Base-by-base conservation (phyloP, 2,329 filamentous ascomycete genomes). In the Clarireedia homoeocarpa region DNA sequence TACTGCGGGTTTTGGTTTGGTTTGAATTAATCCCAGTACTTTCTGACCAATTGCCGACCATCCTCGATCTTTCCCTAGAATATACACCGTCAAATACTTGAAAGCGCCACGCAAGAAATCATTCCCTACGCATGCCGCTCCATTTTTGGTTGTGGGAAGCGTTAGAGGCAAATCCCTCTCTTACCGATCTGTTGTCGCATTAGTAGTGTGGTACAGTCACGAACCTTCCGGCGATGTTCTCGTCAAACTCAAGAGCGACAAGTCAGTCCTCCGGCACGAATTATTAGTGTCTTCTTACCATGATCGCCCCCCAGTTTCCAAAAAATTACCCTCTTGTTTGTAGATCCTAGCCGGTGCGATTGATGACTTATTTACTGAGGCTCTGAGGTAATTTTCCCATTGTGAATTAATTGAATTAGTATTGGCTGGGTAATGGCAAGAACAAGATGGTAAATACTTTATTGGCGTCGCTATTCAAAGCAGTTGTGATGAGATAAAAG, bases 221-320 rank as follows among this genome's bases (percentile, higher is more conserved):
- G 50, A 63, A 73, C 72, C 70, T 65, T 48, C 73, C 72, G 46
- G 66, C 68, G 57, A 73, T 72, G 53, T 75, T 74, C 63, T 75
- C 69, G 4, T 59, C 65, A 57, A 75, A 75, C 53, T 72, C 71
- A 47, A 72, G 67, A 5, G 70, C 73, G 55, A 74, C 59, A 45
- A 69, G 60, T 12, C 69, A 69, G 61, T 14, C 69, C 70, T 20
- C 71, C 57, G 70, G 66, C 54, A 34, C 60, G 55, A 23, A 67
- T 58, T 34, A 45, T 55, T 58, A 63, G 2, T 48, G 52, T 23
- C 20, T 45, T 45, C 20, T 12, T 45, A 7, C 42, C 42, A 58
- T 48, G 4, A 54, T 58, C 24, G 45, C 39, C 36, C 26, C 26
- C 59, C 57, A 15, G 55, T 42, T 2, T 61, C 63, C 2, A 60